phyloP scores from a whole-genome alignment of 768 basidiomycete genomes.

The Termitomyces sp. region DNA sequence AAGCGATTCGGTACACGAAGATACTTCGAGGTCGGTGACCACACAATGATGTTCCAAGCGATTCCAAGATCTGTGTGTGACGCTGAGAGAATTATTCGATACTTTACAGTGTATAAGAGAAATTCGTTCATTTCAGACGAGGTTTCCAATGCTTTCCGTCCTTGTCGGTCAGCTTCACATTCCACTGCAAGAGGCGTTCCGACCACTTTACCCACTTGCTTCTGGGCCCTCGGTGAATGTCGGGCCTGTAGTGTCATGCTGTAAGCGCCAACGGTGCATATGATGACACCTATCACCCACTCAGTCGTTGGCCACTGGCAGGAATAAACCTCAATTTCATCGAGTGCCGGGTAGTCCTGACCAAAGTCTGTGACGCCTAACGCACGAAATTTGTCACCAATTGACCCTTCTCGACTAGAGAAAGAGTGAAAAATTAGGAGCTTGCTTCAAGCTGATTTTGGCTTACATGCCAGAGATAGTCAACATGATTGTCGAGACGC shows the following conservation, averaged over 20 bases:
- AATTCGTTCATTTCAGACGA: constrained; percentile 1
- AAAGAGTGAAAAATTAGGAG: too few species aligned
- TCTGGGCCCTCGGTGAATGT: neutral
- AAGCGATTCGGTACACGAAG: neutral
- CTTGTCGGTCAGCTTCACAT: neutral
- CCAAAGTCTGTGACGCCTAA: neutral
- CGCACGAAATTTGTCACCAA: neutral
- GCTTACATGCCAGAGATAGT: neutral
- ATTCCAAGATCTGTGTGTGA: neutral
- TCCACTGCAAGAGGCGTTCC: constrained; percentile 4
- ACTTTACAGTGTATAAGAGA: neutral
- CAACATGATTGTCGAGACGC: neutral
- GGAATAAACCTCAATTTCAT: neutral
- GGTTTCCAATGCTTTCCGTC: constrained; percentile 3
- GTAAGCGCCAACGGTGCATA: neutral
- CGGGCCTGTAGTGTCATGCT: neutral
- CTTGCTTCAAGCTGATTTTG: neutral
- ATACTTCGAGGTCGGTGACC: neutral
- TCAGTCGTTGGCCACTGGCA: constrained; percentile 3
- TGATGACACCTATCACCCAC: neutral
- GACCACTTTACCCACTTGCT: constrained; percentile 6
- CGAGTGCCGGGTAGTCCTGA: neutral
- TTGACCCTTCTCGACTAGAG: neutral
- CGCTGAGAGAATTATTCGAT: neutral
- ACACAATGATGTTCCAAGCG: neutral